Base-by-base conservation (phyloP, 1,284 basidiomycete genomes). In the Sanguinoderma infundibulare region DNA sequence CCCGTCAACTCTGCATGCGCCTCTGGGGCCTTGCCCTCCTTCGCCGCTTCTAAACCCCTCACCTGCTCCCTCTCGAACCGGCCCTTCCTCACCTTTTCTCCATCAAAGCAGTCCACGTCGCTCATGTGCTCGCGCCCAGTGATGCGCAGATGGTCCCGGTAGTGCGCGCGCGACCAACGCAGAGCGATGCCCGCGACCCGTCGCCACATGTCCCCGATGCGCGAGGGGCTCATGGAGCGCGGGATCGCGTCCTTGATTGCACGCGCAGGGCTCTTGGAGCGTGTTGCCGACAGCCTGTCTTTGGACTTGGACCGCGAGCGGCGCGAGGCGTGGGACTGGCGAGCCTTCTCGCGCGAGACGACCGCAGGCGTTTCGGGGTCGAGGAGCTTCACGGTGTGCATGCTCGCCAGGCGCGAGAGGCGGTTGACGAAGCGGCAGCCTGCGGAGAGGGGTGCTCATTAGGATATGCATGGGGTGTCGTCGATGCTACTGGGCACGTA, bases 61-160 rank as follows among this genome's bases (percentile, higher is more conserved):
- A 70, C 63, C 6, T 67, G 62, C 34, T 69, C 66, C 35, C 62
- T 66, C 53, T 69, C 65, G 34, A 72, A 62, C 30, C 80, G 79
- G 54, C 67, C 74, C 53, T 71, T 70, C 59, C 59, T 66, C 61
- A 51, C 80, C 78, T 40, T 30, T 14, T 68, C 74, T 53, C 92
- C 90, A 67, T 94, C 85, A 68, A 87, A 90, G 53, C 82, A 81
- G 72, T 96, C 93, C 0, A 95, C 86, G 5, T 70, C 72, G 63
- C 84, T 87, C 92, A 95, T 94, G 70, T 95, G 89, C 72, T 95
- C 91, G 50, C 83, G 79, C 55, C 79, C 78, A 3, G 85, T 79
- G 24, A 92, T 77, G 53, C 81, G 79, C 63, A 93, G 76, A 35
- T 87, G 84, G 63, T 90, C 86, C 59, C 79, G 77, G 67, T 87